phyloP scores from a whole-genome alignment of 768 basidiomycete species.

The Astraeus odoratus region DNA sequence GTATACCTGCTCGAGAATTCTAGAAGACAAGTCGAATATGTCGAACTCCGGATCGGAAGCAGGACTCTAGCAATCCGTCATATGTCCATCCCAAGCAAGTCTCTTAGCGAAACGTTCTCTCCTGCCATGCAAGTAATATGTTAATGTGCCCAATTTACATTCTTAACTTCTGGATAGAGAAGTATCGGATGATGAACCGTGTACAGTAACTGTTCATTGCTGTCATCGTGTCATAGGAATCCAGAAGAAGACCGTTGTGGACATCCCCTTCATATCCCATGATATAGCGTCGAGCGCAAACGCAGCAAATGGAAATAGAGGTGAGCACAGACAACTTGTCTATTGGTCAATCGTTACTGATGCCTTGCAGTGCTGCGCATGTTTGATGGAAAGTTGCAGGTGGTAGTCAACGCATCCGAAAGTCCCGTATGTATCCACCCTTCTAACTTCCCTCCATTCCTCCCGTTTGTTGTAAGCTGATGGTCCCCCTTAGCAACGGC shows the following conservation, averaged over 20 bases:
- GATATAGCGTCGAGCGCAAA: neutral
- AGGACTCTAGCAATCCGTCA: neutral
- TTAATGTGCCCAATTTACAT: neutral
- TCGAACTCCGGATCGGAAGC: neutral
- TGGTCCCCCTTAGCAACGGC: neutral
- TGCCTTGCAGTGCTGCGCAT: neutral
- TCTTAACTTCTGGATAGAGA: neutral
- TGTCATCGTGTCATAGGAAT: slow-evolving; percentile 1
- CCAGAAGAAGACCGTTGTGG: neutral
- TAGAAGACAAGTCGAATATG: slow-evolving; percentile 1
- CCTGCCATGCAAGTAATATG: neutral
- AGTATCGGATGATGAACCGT: neutral
- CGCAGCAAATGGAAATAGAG: neutral
- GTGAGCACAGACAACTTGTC: neutral
- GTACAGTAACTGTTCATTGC: slow-evolving; percentile 1
- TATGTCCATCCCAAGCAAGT: neutral
- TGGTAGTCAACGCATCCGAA: neutral
- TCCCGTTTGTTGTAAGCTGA: neutral
- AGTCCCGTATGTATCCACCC: neutral
- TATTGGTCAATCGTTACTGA: neutral
- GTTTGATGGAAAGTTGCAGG: neutral
- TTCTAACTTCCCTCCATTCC: no score
- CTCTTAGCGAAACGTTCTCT: neutral
- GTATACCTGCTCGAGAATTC: neutral
- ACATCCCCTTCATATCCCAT: neutral